Evolutionary conservation across 2,329 filamentous ascomycete species (phyloP).

Genomic region (Penicillium concentricum): DNA sequence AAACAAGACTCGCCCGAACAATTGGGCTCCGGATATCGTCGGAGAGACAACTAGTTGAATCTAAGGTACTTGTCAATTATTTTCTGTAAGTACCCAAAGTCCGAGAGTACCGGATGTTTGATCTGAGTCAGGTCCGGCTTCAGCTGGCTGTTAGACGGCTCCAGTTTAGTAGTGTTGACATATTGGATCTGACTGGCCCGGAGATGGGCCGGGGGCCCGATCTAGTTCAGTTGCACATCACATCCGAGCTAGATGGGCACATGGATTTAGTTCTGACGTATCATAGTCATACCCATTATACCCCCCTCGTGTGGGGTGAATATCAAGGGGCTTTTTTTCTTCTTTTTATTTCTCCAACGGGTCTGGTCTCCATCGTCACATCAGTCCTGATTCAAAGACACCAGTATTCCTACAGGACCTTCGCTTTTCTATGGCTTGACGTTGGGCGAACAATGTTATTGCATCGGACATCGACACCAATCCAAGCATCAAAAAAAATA

Average conservation of each 20-base stretch:
- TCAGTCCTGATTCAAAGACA: conserved; percentile 10
- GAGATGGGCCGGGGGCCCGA: not conserved
- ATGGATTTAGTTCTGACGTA: conserved; percentile 18
- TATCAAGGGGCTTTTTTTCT: conserved; percentile 3
- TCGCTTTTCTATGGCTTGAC: not conserved
- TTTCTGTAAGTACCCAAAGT: not conserved
- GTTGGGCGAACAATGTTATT: not conserved
- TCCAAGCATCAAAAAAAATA: not conserved
- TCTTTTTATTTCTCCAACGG: not conserved
- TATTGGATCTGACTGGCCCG: conserved; percentile 19
- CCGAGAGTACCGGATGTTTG: conserved; percentile 6
- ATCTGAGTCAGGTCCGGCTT: conserved; percentile 8
- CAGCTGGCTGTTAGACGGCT: not conserved
- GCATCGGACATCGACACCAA: not conserved
- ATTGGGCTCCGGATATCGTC: conserved; percentile 13
- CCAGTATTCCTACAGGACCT: not conserved
- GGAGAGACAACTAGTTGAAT: conserved; percentile 10
- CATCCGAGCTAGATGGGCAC: conserved; percentile 8
- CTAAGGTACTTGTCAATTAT: conserved; percentile 6
- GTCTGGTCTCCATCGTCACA: conserved; percentile 10
- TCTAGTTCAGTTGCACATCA: conserved; percentile 19
- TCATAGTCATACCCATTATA: conserved; percentile 12
- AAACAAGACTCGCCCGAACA: conserved; percentile 14
- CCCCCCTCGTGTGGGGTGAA: not conserved
- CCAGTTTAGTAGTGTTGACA: not conserved